Base-by-base conservation (phyloP, 2,329 filamentous ascomycete genomes). In the Neofusicoccum cordaticola region DNA sequence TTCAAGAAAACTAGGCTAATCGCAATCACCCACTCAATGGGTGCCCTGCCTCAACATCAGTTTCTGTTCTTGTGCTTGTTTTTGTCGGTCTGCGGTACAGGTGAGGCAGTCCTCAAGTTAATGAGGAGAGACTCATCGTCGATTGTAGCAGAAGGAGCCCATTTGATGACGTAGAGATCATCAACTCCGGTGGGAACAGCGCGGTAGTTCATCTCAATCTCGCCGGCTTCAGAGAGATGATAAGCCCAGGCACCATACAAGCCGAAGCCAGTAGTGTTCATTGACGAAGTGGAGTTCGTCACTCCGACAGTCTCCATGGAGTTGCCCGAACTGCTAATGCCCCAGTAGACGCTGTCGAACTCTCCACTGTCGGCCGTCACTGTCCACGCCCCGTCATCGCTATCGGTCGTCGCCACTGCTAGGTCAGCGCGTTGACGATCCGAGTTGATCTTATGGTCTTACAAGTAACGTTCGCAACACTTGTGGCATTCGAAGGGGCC, bases 181-280 rank as follows among this genome's bases (percentile, higher is more conserved):
- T 52, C 45, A 3, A 62, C 63, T 8, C 11, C 42, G 5, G 70
- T 70, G 5, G 67, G 48, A 11, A 63, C 48, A 22, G 65, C 73
- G 66, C 68, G 72, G 62, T 72, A 73, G 57, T 65, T 64, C 60
- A 72, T 62, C 53, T 71, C 47, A 47, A 69, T 69, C 19, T 69
- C 65, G 2, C 68, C 68, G 6, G 65, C 64, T 22, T 51, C 66
- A 3, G 65, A 65, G 48, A 69, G 69, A 66, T 76, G 74, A 62
- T 73, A 75, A 12, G 73, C 74, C 31, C 53, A 67, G 15, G 66
- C 72, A 9, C 74, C 75, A 61, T 75, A 77, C 50, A 74, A 69
- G 6, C 68, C 63, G 62, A 78, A 77, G 5, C 72, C 72, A 6
- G 66, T 67, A 3, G 67, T 70, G 5, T 69, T 52, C 27, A 52